Evolutionary conservation across 257 asterid species (phyloP), one percentile per base, ranked within the genome.

Genomic region (Nicotiana knightiana): DNA sequence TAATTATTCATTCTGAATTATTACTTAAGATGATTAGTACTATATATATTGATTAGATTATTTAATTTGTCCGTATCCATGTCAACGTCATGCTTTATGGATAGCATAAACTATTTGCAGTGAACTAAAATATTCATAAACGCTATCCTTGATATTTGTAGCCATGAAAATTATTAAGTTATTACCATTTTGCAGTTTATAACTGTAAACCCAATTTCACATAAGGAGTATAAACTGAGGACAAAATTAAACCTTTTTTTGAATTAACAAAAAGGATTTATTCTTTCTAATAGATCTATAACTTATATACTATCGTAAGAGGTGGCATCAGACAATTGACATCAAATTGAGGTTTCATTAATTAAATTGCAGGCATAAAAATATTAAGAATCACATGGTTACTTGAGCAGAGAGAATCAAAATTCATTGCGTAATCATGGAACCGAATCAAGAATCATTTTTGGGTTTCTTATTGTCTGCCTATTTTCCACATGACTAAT

Each of bases 351-450:
- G 17, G 51, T 43, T 73, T n/a, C 21, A 9, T 75, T 33, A 39
- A 18, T 65, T 48, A 73, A 53, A 67, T 10, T 81, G 39, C 33
- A 48, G 6, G 21, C 28, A 63, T n/a, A 1, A 55, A 58, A 33
- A 43, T n/a, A 18, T 53, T 13, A 48, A 76, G 61, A 11, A 26
- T 71, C 83, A 83, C 83, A 75, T 87, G 86, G 54, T n/a, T 66
- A 26, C 83, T 65, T 68, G 48, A 62, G 61, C 5, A n/a, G 32
- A 57, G 64, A 18, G 76, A 80, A 67, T 73, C 43, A 63, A 82
- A 84, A 86, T 68, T 82, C 37, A 86, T 84, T 82, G 88, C 87
- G 73, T 83, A 53, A 83, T 77, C 83, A 35, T 55, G 81, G 80
- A 81, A 81, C 39, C 35, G n/a, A 88, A 53, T 67, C 55, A 78